Base-by-base conservation (phyloP, 2,329 filamentous ascomycete species). In the Ceratocystis albifundus region DNA sequence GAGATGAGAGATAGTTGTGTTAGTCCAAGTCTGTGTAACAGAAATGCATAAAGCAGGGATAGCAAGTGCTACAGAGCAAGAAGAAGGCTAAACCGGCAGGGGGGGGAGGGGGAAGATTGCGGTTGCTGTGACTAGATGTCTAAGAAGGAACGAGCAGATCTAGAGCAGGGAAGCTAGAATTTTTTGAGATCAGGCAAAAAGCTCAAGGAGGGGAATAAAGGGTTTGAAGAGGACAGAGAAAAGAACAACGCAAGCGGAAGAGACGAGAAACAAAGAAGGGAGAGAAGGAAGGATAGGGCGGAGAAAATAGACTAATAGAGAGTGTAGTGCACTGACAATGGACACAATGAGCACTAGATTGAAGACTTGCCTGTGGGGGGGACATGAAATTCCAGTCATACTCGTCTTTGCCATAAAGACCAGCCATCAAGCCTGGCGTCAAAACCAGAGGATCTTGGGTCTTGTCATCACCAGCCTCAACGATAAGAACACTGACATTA, bases 381-480 rank as follows among this genome's bases (percentile, higher is more conserved):
- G 66, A 67, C n/a, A 45, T 10, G 45, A 67, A 67, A 46, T 67
- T 67, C 66, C 66, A 67, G 67, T 69, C 67, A 55, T 67, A 69
- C 57, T 68, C 57, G 30, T 65, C 65, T 5, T 68, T 69, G 45
- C 65, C 65, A 45, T 64, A 65, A 22, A 66, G 62, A 62, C 61
- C 66, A 15, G 59, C 66, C 55, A 57, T 20, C 41, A 65, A 50
- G 46, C 65, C 65, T 30, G 68, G 67, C 46, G 64, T 65, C 30
- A 69, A 67, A 10, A 69, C 65, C 32, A 66, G 53, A 22, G 68
- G 68, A 32, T 65, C 64, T n/a, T 67, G 22, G 44, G 66, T 61
- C 55, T 30, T 64, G 22, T 67, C 66, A 57, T 15, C 46, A 57
- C 68, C 68, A 32, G 68, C 68, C 55, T 69, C 68, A 25, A 69